A percentile compares a stretch with the other conserved stretches of the same genome.
phyloP scores from a whole-genome alignment of 208 protist genomes.

The Herpetomonas samuelpessoai region DNA sequence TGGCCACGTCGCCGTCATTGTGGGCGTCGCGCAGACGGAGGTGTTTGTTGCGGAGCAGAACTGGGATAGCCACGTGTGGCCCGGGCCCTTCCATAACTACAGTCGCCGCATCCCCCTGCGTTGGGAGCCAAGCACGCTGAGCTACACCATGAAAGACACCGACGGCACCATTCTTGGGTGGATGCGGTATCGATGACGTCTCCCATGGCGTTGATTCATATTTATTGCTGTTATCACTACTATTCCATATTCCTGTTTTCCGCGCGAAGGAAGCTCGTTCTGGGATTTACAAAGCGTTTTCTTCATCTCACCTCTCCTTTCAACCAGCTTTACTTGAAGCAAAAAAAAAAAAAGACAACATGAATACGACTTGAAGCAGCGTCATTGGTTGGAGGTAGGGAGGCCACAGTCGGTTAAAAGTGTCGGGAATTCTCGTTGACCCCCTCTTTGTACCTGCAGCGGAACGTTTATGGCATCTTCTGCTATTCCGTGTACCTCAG shows the following conservation, averaged over 20 bases:
- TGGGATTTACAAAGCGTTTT: no score
- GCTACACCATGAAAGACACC: constrained; percentile 15
- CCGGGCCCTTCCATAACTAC: constrained; percentile 21
- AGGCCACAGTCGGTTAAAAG: no score
- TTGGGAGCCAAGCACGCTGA: constrained; percentile 1
- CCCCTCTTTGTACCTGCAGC: no score
- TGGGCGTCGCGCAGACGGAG: constrained; percentile 8
- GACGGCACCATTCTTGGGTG: constrained; percentile 15
- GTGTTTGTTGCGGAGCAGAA: constrained; percentile 40
- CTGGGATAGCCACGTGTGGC: constrained; percentile 25
- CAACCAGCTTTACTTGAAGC: background rate
- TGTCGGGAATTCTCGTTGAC: no score
- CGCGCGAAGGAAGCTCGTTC: no score
- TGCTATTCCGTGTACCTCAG: no score
- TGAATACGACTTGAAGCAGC: no score
- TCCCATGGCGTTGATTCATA: no score
- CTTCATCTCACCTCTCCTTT: background rate
- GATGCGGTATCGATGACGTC: constrained; percentile 32
- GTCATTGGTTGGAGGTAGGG: no score
- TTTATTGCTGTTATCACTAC: no score
- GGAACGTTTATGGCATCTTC: no score
- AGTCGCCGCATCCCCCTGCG: constrained; percentile 12
- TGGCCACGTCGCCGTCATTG: constrained; percentile 35
- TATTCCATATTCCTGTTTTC: no score
- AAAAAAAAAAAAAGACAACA: constrained; percentile 5